A percentile compares a stretch with the other conserved stretches of the same genome.
Evolutionary conservation across 306 rosid species (phyloP).

Genomic region (Lathyrus aphaca): DNA sequence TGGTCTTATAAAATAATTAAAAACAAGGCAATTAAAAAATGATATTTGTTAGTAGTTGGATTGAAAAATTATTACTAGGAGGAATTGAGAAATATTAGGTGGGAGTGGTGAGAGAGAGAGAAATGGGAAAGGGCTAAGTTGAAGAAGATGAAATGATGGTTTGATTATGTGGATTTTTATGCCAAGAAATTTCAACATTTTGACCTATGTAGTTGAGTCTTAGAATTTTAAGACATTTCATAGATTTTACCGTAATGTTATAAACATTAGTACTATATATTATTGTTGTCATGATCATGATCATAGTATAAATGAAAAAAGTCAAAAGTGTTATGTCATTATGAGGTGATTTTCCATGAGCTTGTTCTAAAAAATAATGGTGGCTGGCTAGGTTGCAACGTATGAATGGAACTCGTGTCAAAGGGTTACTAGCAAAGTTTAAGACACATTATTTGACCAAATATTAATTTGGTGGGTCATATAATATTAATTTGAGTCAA

Average conservation of each 20-base stretch:
- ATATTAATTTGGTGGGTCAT: neutral
- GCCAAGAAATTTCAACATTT: neutral
- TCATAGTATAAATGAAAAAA: neutral
- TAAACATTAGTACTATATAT: neutral
- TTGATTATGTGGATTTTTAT: neutral
- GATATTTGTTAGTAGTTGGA: neutral
- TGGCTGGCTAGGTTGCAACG: neutral
- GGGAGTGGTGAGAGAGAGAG: neutral
- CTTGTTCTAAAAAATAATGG: neutral
- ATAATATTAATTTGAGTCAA: neutral
- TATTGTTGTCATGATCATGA: neutral
- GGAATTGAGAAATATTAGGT: neutral
- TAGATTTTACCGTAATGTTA: neutral
- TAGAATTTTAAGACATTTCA: neutral
- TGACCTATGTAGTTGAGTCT: neutral
- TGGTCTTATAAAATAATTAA: neutral
- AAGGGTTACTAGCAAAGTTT: neutral
- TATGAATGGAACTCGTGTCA: neutral
- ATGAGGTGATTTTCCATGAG: conserved; percentile 1
- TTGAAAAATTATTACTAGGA: neutral
- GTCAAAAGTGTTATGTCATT: neutral
- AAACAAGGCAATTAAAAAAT: neutral
- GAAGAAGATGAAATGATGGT: neutral
- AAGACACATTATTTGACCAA: neutral
- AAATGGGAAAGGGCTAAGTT: neutral